Conservation (phyloP, 2,329 filamentous ascomycete species). For the Colletotrichum costaricense region DNA sequence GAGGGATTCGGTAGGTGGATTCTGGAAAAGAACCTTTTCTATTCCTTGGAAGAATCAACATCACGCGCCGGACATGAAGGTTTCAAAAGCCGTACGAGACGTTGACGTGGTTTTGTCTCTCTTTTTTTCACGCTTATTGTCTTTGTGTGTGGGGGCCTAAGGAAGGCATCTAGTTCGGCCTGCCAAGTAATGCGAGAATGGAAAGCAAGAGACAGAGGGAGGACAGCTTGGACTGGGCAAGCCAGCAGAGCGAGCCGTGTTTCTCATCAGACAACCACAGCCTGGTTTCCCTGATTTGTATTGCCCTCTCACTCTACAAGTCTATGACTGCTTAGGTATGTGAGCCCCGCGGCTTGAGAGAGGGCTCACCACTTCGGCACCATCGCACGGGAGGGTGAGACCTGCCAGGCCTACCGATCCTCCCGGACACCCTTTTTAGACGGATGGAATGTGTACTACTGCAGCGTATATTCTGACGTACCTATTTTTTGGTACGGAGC, state of each 20-base stretch:
- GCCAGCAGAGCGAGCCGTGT: background rate
- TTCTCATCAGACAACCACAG: background rate
- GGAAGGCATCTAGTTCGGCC: background rate
- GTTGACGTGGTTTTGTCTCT: slow-evolving; percentile 24
- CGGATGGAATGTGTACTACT: background rate
- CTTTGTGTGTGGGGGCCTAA: background rate
- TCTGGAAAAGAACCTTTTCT: background rate
- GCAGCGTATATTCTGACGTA: background rate
- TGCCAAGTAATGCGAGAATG: background rate
- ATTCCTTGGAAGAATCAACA: background rate
- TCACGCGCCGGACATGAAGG: slow-evolving; percentile 22
- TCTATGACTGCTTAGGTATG: background rate
- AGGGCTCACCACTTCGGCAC: slow-evolving; percentile 26
- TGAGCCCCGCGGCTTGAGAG: slow-evolving; percentile 2
- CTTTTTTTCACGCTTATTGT: background rate
- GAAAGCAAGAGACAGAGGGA: background rate
- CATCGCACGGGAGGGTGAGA: slow-evolving; percentile 24
- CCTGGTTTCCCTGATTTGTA: background rate
- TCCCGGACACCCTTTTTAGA: background rate
- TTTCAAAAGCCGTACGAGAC: background rate
- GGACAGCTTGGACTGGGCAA: background rate
- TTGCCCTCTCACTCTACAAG: background rate
- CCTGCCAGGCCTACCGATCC: background rate
- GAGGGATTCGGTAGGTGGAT: background rate
- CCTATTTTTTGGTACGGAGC: background rate